Evolutionary conservation across 768 basidiomycete genomes (phyloP).

Genomic region (Peribolospora baueri): DNA sequence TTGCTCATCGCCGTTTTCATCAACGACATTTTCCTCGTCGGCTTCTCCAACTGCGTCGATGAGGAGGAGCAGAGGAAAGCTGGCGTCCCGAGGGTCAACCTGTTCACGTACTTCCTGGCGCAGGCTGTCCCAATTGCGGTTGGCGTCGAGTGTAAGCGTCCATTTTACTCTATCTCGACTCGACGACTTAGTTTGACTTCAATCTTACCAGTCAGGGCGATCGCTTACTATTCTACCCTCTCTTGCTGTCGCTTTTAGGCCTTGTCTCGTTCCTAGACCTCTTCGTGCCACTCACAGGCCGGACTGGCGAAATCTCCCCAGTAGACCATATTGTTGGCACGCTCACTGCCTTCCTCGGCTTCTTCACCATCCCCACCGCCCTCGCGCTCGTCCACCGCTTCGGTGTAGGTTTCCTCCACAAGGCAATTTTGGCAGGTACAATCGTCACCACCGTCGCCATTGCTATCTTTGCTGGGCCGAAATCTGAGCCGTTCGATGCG

Average conservation of each 20-base stretch:
- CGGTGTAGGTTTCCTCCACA: slow-evolving; percentile 15
- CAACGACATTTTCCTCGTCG: slow-evolving; percentile 23
- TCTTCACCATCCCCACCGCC: slow-evolving; percentile 42
- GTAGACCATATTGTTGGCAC: slow-evolving; percentile 71
- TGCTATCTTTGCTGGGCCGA: slow-evolving; percentile 30
- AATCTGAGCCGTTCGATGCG: slow-evolving; percentile 38
- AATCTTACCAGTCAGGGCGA: neutral
- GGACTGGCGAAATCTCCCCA: slow-evolving; percentile 43
- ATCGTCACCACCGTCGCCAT: slow-evolving; percentile 30
- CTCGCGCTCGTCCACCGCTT: slow-evolving; percentile 19
- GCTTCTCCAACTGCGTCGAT: neutral
- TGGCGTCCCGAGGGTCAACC: slow-evolving; percentile 14
- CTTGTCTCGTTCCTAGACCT: slow-evolving; percentile 45
- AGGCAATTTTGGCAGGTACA: slow-evolving; percentile 25
- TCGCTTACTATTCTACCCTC: slow-evolving; percentile 19
- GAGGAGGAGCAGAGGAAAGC: neutral
- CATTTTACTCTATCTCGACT: neutral
- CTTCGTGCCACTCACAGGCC: slow-evolving; percentile 74
- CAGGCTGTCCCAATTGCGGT: slow-evolving; percentile 26
- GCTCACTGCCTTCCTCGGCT: slow-evolving; percentile 35
- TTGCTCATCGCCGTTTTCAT: slow-evolving; percentile 34
- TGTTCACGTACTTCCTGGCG: slow-evolving; percentile 40
- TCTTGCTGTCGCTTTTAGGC: slow-evolving; percentile 29
- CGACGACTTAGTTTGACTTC: neutral
- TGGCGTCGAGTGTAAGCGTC: slow-evolving; percentile 8